Evolutionary conservation across 2,329 filamentous ascomycete genomes (phyloP).

Genomic region (Ceratocystis harringtonii): DNA sequence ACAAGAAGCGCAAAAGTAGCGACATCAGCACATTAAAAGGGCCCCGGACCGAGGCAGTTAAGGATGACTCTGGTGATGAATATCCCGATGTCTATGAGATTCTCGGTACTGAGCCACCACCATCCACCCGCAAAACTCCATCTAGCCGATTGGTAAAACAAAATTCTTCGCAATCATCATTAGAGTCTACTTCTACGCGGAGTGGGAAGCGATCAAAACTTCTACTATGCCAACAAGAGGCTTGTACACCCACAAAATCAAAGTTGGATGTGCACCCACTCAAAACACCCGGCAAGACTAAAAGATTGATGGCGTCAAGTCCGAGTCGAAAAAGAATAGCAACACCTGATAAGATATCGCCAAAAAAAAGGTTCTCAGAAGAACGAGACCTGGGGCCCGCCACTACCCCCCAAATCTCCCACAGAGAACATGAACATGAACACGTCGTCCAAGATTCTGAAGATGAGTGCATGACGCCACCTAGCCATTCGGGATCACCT

Average conservation of each 20-base stretch:
- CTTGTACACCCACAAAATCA: slow-evolving; percentile 19
- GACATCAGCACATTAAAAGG: slow-evolving; percentile 27
- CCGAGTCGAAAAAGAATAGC: slow-evolving; percentile 15
- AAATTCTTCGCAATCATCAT: slow-evolving; percentile 3
- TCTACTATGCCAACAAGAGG: slow-evolving; percentile 12
- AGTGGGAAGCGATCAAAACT: slow-evolving; percentile 13
- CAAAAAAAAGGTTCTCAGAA: slow-evolving; percentile 13
- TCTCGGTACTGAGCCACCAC: slow-evolving; percentile 28
- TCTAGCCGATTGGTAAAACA: not conserved
- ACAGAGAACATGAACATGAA: slow-evolving; percentile 22
- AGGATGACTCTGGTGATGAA: slow-evolving; percentile 28
- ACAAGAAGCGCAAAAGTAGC: slow-evolving; percentile 38
- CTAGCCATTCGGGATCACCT: slow-evolving; percentile 19
- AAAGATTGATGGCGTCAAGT: slow-evolving; percentile 6
- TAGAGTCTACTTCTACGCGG: slow-evolving; percentile 3
- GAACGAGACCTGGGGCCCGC: not conserved
- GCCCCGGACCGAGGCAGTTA: slow-evolving; percentile 15
- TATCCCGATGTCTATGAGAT: slow-evolving; percentile 41
- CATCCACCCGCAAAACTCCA: slow-evolving; percentile 23
- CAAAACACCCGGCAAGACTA: not conserved
- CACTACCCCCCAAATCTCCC: not conserved
- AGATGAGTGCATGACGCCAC: slow-evolving; percentile 36
- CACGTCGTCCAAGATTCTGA: slow-evolving; percentile 41
- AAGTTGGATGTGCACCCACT: slow-evolving; percentile 12
- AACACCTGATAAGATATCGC: slow-evolving; percentile 13